phyloP scores from a whole-genome alignment of 352 stramenopile species.

The Pythium scleroteichum region DNA sequence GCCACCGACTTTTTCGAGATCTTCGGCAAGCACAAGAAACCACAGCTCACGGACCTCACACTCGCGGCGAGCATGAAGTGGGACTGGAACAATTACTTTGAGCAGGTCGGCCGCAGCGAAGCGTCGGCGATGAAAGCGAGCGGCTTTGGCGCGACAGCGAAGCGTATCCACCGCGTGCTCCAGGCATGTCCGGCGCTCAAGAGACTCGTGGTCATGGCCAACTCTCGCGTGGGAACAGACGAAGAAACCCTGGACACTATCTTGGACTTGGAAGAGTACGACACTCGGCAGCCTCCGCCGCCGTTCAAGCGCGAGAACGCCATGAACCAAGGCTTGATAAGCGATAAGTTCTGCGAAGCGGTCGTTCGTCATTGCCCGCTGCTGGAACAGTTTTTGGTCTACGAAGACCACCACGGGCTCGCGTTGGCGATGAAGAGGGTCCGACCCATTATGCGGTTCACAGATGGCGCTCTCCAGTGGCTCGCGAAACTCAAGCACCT shows the following conservation, averaged over 20 bases:
- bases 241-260: slow-evolving; percentile 3
- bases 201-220: slow-evolving; percentile 1
- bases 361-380: slow-evolving; percentile 8
- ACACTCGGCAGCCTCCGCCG: neutral
- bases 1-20: slow-evolving; percentile 18
- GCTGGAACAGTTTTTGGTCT: slow-evolving; percentile 4
- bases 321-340: slow-evolving; percentile 14
- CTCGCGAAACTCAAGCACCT: slow-evolving; percentile 6
- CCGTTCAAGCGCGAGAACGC: slow-evolving; percentile 1
- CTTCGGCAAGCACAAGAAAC: slow-evolving; percentile 14
- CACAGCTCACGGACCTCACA: neutral
- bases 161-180: neutral
- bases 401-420: slow-evolving; percentile 2
- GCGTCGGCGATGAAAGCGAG: neutral
- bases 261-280: slow-evolving; percentile 9
- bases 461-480: neutral
- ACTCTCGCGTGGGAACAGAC: slow-evolving; percentile 1
- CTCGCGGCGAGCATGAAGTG: slow-evolving; percentile 13
- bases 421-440: neutral
- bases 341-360: slow-evolving; percentile 15
- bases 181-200: slow-evolving; percentile 16
- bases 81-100: slow-evolving; percentile 13
- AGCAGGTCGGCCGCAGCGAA: neutral
- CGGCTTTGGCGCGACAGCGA: neutral
- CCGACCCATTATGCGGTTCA: slow-evolving; percentile 7